Conservation (phyloP, 306 rosid genomes). For the Prunus padus region DNA sequence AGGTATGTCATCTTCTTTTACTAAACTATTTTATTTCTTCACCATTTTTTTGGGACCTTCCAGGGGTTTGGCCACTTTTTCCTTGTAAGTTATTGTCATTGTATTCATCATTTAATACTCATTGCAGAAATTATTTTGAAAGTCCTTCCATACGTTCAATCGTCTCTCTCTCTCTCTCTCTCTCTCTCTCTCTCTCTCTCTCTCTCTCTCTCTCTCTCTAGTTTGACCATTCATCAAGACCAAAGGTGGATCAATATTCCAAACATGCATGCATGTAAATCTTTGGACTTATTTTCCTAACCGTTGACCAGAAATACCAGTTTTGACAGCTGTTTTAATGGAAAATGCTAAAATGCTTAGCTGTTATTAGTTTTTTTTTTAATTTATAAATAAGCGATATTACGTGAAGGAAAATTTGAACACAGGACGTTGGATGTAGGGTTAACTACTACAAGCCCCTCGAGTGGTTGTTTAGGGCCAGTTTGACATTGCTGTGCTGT, state of each 20-base stretch:
- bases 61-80: not conserved
- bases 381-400: not conserved
- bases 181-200: not conserved
- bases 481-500: no score
- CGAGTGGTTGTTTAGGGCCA: no score
- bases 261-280: not conserved
- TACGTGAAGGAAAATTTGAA: no score
- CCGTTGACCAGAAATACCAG: not conserved
- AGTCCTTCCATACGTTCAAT: slow-evolving; percentile 4
- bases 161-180: not conserved
- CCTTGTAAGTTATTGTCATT: not conserved
- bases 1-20: not conserved
- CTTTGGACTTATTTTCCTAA: not conserved
- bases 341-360: not conserved
- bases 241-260: not conserved
- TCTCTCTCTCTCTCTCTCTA: not conserved
- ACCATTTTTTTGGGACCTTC: not conserved
- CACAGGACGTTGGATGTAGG: no score
- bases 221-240: not conserved
- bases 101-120: not conserved
- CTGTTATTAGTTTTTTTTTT: not conserved
- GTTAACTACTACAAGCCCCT: no score
- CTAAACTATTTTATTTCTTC: not conserved
- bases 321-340: not conserved
- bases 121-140: not conserved